Conservation (phyloP, 352 stramenopile genomes). For the Elongisporangium anandrum region DNA sequence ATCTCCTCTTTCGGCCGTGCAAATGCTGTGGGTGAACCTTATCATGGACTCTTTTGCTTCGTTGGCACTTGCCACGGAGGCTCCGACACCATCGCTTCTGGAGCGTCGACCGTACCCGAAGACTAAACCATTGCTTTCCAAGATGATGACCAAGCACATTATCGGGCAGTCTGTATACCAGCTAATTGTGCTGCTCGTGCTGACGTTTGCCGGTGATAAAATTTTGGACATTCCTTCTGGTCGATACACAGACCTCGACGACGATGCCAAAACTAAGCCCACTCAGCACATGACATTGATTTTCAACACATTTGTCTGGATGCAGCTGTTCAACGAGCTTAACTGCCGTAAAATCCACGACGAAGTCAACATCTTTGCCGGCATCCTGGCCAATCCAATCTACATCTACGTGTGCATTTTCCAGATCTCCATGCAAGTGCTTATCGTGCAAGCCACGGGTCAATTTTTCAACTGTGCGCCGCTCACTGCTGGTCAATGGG, state of each 20-base stretch:
- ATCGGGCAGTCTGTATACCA: conserved; percentile 91
- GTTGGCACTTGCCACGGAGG: conserved; percentile 93
- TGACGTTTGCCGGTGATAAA: conserved; percentile 79
- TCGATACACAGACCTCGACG: conserved; percentile 26
- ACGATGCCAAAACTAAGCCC: conserved; percentile 37
- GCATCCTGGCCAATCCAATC: conserved; percentile 88
- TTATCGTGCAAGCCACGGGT: conserved; percentile 95
- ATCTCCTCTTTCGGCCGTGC: conserved; percentile 92
- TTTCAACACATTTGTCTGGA: conserved; percentile 98
- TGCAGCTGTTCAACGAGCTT: conserved; percentile 92
- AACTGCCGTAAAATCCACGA: conserved; percentile 83
- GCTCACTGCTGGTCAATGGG: conserved; percentile 43
- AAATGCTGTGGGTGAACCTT: conserved; percentile 98
- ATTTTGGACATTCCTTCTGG: conserved; percentile 44
- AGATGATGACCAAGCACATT: conserved; percentile 96
- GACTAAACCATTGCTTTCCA: conserved; percentile 91
- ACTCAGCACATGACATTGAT: conserved; percentile 94
- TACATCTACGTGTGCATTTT: conserved; percentile 91
- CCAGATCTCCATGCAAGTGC: conserved; percentile 90
- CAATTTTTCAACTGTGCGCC: conserved; percentile 59
- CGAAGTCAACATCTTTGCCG: conserved; percentile 92
- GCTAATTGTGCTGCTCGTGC: conserved; percentile 82
- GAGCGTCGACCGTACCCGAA: conserved; percentile 91
- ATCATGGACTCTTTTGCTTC: conserved; percentile 98
- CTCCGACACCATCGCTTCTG: conserved; percentile 87